phyloP scores from a whole-genome alignment of 2,329 filamentous ascomycete genomes.

The Aspergillus unguis region DNA sequence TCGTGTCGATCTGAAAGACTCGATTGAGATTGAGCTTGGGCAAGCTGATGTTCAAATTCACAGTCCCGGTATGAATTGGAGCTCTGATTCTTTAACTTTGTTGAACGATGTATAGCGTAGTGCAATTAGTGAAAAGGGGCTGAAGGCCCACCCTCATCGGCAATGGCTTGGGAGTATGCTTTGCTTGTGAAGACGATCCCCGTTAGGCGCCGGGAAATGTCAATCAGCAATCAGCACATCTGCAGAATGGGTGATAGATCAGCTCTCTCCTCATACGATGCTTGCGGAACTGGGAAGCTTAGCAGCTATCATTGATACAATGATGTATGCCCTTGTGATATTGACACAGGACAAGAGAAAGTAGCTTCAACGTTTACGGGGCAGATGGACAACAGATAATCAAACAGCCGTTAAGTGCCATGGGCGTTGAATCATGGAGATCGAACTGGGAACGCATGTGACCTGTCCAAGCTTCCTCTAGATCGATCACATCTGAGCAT shows the following conservation, averaged over 20 bases:
- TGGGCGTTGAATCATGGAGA: not conserved
- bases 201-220: not conserved
- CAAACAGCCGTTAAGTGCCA: not conserved
- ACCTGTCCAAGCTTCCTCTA: not conserved
- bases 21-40: too few species aligned
- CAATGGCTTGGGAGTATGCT: not conserved
- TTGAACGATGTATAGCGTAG: not conserved
- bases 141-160: not conserved
- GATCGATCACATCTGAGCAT: conserved; percentile 7
- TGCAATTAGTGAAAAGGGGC: not conserved
- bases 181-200: not conserved
- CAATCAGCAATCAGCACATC: not conserved
- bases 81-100: not conserved
- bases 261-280: not conserved
- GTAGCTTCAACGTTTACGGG: not conserved
- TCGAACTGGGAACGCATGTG: not conserved
- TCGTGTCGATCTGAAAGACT: too few species aligned
- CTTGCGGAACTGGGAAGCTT: not conserved
- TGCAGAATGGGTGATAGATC: conserved; percentile 1
- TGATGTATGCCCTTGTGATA: not conserved
- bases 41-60: too few species aligned
- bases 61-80: too few species aligned
- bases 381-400: too few species aligned
- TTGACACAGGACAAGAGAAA: too few species aligned
- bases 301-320: not conserved